These are phyloP conservation scores for Suhomyces canberraensis DNA, from an alignment of 805 yeast species.

Conservation along the genomic window DNA sequence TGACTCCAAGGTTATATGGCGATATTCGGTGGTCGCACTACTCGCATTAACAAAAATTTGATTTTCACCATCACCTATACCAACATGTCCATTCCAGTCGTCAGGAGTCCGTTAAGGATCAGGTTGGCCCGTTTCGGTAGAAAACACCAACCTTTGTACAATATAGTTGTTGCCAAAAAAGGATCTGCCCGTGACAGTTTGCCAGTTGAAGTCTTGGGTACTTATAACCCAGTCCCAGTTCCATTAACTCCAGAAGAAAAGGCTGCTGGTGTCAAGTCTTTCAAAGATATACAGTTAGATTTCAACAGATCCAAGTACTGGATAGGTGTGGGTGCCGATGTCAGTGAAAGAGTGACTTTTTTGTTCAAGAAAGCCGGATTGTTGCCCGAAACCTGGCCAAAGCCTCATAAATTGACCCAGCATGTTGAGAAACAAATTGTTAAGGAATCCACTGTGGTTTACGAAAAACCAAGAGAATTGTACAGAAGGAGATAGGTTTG, in stretches of 20 bases:
- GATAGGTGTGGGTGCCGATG: constrained; percentile 97
- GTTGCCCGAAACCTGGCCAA: constrained; percentile 57
- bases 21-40: neutral
- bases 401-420: constrained; percentile 40
- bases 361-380: constrained; percentile 78
- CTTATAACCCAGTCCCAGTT: constrained; percentile 80
- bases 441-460: constrained; percentile 21
- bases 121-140: constrained; percentile 93
- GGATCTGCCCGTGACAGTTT: constrained; percentile 76
- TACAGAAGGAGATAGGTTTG: constrained; percentile 29
- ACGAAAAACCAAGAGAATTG: constrained; percentile 32
- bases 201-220: constrained; percentile 94
- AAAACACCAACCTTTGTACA: constrained; percentile 80
- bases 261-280: constrained; percentile 54
- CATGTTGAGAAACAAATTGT: constrained; percentile 29
- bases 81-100: constrained; percentile 51
- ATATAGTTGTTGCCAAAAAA: constrained; percentile 82
- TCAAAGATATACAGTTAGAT: constrained; percentile 79
- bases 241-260: constrained; percentile 63
- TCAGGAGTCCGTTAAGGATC: constrained; percentile 77
- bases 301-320: constrained; percentile 90
- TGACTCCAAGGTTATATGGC: neutral
- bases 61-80: neutral
- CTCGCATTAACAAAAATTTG: neutral
- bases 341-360: constrained; percentile 75